phyloP scores from a whole-genome alignment of 2,329 filamentous ascomycete species.

The Pseudocercospora musae region DNA sequence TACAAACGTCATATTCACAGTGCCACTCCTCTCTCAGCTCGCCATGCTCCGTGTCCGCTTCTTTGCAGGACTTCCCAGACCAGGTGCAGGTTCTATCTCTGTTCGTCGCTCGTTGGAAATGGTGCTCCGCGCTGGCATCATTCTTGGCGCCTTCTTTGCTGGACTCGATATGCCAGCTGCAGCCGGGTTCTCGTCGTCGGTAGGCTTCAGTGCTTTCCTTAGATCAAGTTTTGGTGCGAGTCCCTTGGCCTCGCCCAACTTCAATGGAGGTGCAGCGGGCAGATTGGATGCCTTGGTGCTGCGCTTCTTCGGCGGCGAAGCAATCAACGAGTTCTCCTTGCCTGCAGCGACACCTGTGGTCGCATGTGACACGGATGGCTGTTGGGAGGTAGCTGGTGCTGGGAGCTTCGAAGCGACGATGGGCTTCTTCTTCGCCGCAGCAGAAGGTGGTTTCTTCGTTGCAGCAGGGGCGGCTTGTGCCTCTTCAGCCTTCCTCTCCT shows the following conservation, averaged over 20 bases:
- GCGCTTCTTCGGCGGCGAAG: slow-evolving; percentile 33
- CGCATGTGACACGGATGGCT: not conserved
- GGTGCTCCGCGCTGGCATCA: slow-evolving; percentile 21
- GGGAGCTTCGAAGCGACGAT: slow-evolving; percentile 23
- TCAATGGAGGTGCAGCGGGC: slow-evolving; percentile 7
- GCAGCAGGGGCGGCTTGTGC: not conserved
- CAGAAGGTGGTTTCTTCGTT: not conserved
- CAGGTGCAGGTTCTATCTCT: slow-evolving; percentile 8
- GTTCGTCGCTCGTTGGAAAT: slow-evolving; percentile 1
- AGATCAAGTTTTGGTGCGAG: slow-evolving; percentile 30
- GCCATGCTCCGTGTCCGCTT: slow-evolving; percentile 17
- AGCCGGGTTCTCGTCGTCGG: slow-evolving; percentile 6
- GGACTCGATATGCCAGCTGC: slow-evolving; percentile 25
- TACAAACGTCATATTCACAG: not conserved
- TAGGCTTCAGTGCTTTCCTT: slow-evolving; percentile 9
- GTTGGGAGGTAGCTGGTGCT: slow-evolving; percentile 16
- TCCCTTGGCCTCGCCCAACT: slow-evolving; percentile 8
- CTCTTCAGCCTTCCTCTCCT: not conserved
- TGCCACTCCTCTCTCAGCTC: not conserved
- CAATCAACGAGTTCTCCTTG: slow-evolving; percentile 28
- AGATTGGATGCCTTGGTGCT: slow-evolving; percentile 10
- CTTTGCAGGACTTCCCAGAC: slow-evolving; percentile 28
- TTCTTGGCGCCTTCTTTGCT: slow-evolving; percentile 35
- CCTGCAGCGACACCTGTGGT: slow-evolving; percentile 13
- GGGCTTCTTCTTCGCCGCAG: slow-evolving; percentile 15